Evolutionary conservation across 2,329 filamentous ascomycete genomes (phyloP), one percentile per base, ranked within the genome.

Genomic region (Penicillium vulpinum): DNA sequence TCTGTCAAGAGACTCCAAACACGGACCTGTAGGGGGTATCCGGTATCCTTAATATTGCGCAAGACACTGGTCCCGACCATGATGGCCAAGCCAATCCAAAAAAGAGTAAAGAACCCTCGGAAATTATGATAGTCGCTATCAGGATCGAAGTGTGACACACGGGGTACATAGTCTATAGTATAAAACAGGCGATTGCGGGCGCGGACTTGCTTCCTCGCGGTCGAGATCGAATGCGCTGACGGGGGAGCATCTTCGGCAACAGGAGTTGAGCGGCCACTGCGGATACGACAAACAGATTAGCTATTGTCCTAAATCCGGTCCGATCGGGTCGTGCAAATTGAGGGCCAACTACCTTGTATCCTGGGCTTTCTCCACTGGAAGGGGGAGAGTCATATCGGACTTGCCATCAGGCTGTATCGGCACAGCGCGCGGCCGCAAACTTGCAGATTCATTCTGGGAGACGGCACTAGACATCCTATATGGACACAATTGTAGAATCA

Each of bases 51-150:
- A 70, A 94, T 85, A 74, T 96, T 97, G 68, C 93, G 87, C 69
- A 97, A 77, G 81, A 92, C 91, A n/a, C 90, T 90, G 3, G 93
- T 97, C 61, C 96, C 88, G 67, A 92, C 91, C 92, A 99, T 96
- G 74, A 99, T 96, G 65, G 90, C 91, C 58, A 99, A 81, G 10
- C 91, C 91, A 63, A 99, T 93, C 94, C 94, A 99, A 78, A 99
- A 99, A 36, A 99, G 84, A 52, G 94, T 91, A 78, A 97, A 99
- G 83, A 99, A 99, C 71, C 94, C 94, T 67, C 91, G 87, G 73
- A 99, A 99, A 75, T 99, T 92, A 69, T 87, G 87, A 73, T 97
- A 92, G 69, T 96, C 92, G 75, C 90, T 96, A 48, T 85, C 83
- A 0, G 92, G 92, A 71, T 99, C 94, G 72, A 99, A 96, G 77